Base-by-base conservation (phyloP, 2,329 filamentous ascomycete species). In the Lasiodiplodia sp. region DNA sequence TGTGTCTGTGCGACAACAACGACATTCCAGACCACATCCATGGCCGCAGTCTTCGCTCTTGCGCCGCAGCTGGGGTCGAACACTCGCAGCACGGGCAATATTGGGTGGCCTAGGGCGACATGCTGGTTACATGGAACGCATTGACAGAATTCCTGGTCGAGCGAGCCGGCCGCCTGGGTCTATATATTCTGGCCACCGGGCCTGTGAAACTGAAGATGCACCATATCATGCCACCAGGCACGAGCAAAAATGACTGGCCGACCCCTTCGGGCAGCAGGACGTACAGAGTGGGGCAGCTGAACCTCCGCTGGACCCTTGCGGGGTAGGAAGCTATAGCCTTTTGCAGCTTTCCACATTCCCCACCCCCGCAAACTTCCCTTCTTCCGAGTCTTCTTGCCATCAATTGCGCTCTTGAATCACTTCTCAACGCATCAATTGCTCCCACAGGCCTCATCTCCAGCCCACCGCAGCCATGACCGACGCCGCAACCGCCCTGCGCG, bases 401-500 rank as follows among this genome's bases (percentile, higher is more conserved):
- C 44, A 31, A 25, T 21, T 52, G 25, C 23, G 3, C 44, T 23
- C 44, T 14, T 28, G 8, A n/a, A 8, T 10, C 4, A 53, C 2
- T 18, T n/a, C 11, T n/a, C 56, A n/a, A 18, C 44, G 31, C 12
- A 8, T 7, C 60, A 52, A 64, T 40, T n/a, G 28, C 28, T 7
- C 16, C 40, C 3, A 2, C 21, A 18, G 11, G 12, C 37, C 40
- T 31, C n/a, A 28, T 21, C 40, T 34, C 31, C 2, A 16, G 3
- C 31, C 40, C 18, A 5, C 51, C 44, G 5, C 23, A 16, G n/a
- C 25, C 47, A 64, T 64, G 60, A 7, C 60, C 31, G 60, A 64
- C 47, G 60, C 60, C 47, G 47, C 60, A 14, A 73, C 75, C 71
- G 71, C 79, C 44, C 82, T 85, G 63, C 82, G 83, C 72, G 78